phyloP scores from a whole-genome alignment of 352 stramenopile genomes.

The Phytophthora sp. region DNA sequence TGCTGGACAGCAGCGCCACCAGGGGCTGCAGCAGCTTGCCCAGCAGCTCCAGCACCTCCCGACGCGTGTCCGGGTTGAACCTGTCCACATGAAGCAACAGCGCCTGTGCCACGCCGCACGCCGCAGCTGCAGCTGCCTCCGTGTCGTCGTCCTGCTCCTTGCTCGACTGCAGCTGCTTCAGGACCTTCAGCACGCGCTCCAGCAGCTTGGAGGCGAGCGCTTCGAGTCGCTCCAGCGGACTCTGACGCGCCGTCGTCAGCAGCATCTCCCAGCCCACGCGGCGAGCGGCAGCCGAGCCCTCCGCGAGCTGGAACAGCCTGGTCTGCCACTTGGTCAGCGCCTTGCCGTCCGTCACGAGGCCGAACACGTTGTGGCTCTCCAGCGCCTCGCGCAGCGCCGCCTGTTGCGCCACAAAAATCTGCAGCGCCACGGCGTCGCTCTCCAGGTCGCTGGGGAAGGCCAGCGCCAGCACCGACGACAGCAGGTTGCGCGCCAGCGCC shows the following conservation, averaged over 20 bases:
- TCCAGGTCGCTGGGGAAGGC: conserved; percentile 67
- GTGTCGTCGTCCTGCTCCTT: conserved; percentile 35
- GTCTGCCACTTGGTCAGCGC: conserved; percentile 78
- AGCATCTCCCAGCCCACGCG: conserved; percentile 68
- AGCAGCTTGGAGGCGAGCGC: conserved; percentile 56
- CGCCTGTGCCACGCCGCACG: conserved; percentile 51
- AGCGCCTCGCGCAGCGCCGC: conserved; percentile 54
- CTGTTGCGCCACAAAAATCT: conserved; percentile 57
- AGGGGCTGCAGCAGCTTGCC: conserved; percentile 65
- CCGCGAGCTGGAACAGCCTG: conserved; percentile 65
- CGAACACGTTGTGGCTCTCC: conserved; percentile 77
- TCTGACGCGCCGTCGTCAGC: conserved; percentile 64
- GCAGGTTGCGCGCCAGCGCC: conserved; percentile 75
- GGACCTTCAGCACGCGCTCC: conserved; percentile 65
- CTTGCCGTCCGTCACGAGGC: conserved; percentile 72
- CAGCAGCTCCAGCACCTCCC: conserved; percentile 65
- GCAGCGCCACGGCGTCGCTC: conserved; percentile 42
- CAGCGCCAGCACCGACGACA: conserved; percentile 78
- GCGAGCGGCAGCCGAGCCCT: conserved; percentile 32
- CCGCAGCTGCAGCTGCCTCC: conserved; percentile 33
- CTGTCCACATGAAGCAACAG: conserved; percentile 59
- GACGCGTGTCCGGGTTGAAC: conserved; percentile 60
- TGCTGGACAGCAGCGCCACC: conserved; percentile 49
- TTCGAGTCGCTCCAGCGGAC: conserved; percentile 65
- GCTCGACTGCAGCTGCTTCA: conserved; percentile 65